These are phyloP conservation scores for Neonectria faginata DNA, from an alignment of 2,329 filamentous ascomycete species.

Conservation along the genomic window DNA sequence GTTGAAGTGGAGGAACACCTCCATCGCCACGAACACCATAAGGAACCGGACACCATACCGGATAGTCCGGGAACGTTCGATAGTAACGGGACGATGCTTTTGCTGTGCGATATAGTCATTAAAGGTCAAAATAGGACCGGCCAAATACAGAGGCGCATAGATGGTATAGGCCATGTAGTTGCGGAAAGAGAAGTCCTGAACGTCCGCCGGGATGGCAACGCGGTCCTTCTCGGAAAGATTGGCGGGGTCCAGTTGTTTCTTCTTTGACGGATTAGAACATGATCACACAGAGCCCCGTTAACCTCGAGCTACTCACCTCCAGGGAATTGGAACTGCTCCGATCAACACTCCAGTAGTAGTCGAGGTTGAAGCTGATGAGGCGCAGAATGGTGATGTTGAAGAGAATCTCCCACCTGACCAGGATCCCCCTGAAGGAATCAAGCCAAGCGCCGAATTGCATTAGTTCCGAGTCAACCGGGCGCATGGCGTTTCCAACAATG, in stretches of 20 bases:
- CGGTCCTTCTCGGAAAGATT: slow-evolving; percentile 91
- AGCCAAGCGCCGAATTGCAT: slow-evolving; percentile 76
- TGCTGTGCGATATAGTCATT: slow-evolving; percentile 96
- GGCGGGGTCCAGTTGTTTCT: slow-evolving; percentile 93
- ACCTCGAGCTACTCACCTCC: slow-evolving; percentile 74
- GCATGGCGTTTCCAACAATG: slow-evolving; percentile 43
- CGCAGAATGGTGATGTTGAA: slow-evolving; percentile 96
- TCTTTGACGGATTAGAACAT: slow-evolving; percentile 80
- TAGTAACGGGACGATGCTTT: slow-evolving; percentile 77
- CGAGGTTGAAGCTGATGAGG: slow-evolving; percentile 95
- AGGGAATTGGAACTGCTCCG: slow-evolving; percentile 72
- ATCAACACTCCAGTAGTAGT: slow-evolving; percentile 92
- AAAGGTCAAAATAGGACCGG: slow-evolving; percentile 95
- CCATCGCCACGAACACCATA: slow-evolving; percentile 86
- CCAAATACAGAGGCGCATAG: slow-evolving; percentile 92
- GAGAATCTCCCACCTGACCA: slow-evolving; percentile 93
- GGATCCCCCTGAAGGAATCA: slow-evolving; percentile 84
- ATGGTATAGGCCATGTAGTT: slow-evolving; percentile 92
- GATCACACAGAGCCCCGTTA: neutral
- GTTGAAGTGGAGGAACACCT: slow-evolving; percentile 89
- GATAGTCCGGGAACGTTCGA: slow-evolving; percentile 76
- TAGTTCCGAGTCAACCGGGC: slow-evolving; percentile 54
- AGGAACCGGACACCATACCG: slow-evolving; percentile 88
- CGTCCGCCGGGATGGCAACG: slow-evolving; percentile 78
- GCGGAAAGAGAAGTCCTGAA: slow-evolving; percentile 79